These are phyloP conservation scores for Leishmania major DNA, from an alignment of 208 protist species.

Conservation along the genomic window DNA sequence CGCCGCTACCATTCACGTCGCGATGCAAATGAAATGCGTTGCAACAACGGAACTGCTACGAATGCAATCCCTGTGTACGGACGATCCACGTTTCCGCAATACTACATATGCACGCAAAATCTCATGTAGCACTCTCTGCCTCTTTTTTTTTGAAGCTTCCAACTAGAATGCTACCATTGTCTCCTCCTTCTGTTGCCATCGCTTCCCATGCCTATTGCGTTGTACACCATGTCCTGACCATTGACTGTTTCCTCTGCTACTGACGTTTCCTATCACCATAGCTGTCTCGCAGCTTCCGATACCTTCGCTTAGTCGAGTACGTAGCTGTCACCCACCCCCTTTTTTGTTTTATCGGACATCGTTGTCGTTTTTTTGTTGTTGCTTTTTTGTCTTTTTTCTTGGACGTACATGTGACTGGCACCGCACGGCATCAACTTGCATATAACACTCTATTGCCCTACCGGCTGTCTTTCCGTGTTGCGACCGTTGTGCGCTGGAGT, in stretches of 20 bases:
- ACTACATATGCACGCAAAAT: neutral
- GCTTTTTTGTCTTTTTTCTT: neutral
- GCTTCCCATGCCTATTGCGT: neutral
- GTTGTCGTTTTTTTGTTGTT: neutral
- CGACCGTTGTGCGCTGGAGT: neutral
- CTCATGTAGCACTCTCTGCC: neutral
- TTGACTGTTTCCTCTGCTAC: neutral
- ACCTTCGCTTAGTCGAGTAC: neutral
- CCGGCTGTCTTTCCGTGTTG: neutral
- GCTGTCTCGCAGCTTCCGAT: neutral
- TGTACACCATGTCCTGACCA: neutral
- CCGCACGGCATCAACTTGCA: neutral
- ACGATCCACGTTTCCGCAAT: neutral
- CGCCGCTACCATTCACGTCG: neutral
- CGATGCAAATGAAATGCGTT: too few species aligned
- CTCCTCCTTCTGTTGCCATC: neutral
- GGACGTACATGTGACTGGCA: neutral
- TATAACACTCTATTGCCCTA: neutral
- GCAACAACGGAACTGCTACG: too few species aligned
- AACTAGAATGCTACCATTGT: neutral
- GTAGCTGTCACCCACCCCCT: neutral
- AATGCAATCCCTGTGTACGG: neutral
- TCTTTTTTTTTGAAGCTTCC: neutral
- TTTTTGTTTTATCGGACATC: neutral
- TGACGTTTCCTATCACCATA: neutral